Conservation (phyloP, 177 flowering plant genomes). For the Vitis hybrid region DNA sequence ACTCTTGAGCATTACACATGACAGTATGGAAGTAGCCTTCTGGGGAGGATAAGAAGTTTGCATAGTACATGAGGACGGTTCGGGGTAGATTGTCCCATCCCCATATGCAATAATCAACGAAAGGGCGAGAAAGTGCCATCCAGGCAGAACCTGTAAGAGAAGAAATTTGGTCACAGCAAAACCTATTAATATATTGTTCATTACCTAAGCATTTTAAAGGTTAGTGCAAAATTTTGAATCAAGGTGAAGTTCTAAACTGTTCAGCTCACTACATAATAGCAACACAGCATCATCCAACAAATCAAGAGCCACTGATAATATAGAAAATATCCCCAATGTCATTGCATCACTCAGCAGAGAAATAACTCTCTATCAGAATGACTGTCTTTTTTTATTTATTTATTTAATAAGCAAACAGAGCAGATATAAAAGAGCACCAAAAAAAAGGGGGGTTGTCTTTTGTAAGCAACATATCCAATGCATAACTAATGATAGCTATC, state of each 20-base stretch:
- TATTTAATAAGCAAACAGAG: too few species aligned
- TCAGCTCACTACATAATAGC: too few species aligned
- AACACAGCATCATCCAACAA: neutral
- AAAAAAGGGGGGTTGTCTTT: too few species aligned
- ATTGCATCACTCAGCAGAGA: too few species aligned
- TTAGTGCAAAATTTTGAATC: neutral
- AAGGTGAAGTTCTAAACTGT: neutral
- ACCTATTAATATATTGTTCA: neutral
- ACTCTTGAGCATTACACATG: slow-evolving; percentile 61
- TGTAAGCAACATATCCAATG: too few species aligned
- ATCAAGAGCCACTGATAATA: too few species aligned
- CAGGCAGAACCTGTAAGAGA: slow-evolving; percentile 64
- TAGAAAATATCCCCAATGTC: too few species aligned
- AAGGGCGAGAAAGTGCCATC: slow-evolving; percentile 70
- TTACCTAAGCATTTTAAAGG: neutral
- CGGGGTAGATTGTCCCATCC: slow-evolving; percentile 78
- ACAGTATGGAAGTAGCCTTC: slow-evolving; percentile 84
- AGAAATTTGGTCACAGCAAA: neutral
- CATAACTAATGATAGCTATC: too few species aligned
- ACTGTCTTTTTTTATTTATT: too few species aligned
- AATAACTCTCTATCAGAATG: too few species aligned
- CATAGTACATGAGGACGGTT: slow-evolving; percentile 66
- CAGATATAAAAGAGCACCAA: too few species aligned
- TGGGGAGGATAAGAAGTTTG: slow-evolving; percentile 70
- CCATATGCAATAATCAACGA: slow-evolving; percentile 71